These are phyloP conservation scores for Umbilicus rupestris DNA, from an alignment of 164 flowering plant genomes.

Conservation along the genomic window DNA sequence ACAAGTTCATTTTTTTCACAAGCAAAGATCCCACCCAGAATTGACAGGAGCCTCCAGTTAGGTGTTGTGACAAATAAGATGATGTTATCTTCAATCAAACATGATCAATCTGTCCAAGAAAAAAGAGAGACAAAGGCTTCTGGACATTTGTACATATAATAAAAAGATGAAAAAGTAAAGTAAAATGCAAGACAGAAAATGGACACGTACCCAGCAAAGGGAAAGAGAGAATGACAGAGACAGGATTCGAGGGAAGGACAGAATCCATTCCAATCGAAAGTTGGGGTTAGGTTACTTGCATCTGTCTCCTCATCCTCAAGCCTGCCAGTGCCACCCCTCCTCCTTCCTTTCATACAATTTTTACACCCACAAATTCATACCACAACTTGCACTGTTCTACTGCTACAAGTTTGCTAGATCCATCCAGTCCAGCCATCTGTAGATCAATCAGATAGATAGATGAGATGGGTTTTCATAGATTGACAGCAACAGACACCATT, in stretches of 20 bases:
- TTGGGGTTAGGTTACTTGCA: too few relatives aligned
- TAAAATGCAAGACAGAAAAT: background rate
- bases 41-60: slow-evolving; percentile 5
- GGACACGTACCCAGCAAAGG: background rate
- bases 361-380: background rate
- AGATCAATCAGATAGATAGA: too few relatives aligned
- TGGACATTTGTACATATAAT: background rate
- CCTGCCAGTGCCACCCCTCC: too few relatives aligned
- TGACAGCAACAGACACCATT: too few relatives aligned
- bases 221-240: background rate
- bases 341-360: too few relatives aligned
- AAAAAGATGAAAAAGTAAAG: background rate
- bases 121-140: background rate
- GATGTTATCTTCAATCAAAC: too few relatives aligned
- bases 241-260: background rate
- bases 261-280: background rate
- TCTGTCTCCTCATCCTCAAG: too few relatives aligned
- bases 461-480: too few relatives aligned
- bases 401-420: too few relatives aligned
- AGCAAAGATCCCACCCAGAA: too few relatives aligned
- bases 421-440: too few relatives aligned
- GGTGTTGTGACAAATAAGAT: too few relatives aligned
- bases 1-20: slow-evolving; percentile 1
- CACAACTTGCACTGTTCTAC: background rate
- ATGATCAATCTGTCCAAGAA: background rate